Evolutionary conservation across 2,329 filamentous ascomycete species (phyloP), one percentile per base, ranked within the genome.

Genomic region (Colletotrichum cereale): DNA sequence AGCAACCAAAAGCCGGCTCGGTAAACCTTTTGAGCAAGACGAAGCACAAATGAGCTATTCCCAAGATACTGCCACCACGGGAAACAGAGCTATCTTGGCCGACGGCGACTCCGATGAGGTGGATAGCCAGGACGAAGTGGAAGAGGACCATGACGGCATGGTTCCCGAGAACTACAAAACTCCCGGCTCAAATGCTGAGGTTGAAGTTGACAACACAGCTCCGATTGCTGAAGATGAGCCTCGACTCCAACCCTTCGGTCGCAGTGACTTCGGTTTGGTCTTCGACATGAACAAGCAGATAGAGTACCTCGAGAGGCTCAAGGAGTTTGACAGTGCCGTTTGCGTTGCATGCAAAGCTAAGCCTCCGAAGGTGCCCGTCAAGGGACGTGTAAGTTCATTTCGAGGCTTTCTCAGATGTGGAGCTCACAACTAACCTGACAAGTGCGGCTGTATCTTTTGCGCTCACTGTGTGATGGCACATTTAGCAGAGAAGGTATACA

Each of bases 371-470:
- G 34, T 2, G 10, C 55, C 26, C 2, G 24, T 48, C 12, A 66
- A 40, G 24, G 48, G 48, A 21, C 16, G 16, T 1, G 67, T 66
- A 40, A 38, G 21, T 1, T 21, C 8, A n/a, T 0, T 5, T 11
- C n/a, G 12, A 16, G 11, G 7, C 21, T 24, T 6, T 5, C 14
- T 24, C 12, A 11, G 2, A 8, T 16, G 8, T 16, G 31, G 1
- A 34, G 12, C 52, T 8, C 3, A 21, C 1, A 0, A 65, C 36
- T 65, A 11, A 42, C 52, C 44, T 40, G 2, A 56, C 21, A 40
- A 82, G 81, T 84, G 82, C 38, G 70, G 73, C 0, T 81, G 83
- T 56, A 29, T 77, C 2, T 82, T 79, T 42, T 83, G 82, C 57
- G 1, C 0, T 0, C 4, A 2, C 0, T 84, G 81, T 40, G 55